Evolutionary conservation across 805 yeast species (phyloP).

Genomic region (Zygoascus ofunaensis): DNA sequence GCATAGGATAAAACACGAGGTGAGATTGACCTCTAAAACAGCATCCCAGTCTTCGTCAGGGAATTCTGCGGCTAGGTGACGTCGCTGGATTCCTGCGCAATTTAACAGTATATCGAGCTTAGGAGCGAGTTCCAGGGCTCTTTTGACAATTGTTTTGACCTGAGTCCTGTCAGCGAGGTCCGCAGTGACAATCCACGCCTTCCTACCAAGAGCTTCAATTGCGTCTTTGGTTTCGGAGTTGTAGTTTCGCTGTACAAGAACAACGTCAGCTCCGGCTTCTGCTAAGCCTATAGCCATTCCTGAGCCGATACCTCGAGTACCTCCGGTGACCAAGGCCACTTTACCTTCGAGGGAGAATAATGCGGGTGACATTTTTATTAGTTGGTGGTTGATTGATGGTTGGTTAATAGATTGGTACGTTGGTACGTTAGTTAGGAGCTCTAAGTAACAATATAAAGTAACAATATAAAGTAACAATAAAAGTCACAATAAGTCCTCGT

Average conservation of each 20-base stretch:
- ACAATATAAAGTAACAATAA: not conserved
- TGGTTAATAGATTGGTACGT: too few species aligned
- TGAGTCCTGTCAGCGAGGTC: constrained; percentile 25
- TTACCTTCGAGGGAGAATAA: constrained; percentile 35
- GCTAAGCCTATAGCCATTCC: constrained; percentile 45
- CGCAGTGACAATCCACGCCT: constrained; percentile 22
- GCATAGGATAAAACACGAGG: constrained; percentile 32
- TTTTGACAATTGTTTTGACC: constrained; percentile 25
- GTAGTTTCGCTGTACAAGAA: constrained; percentile 33
- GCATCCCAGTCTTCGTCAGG: constrained; percentile 32
- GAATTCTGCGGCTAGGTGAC: constrained; percentile 30
- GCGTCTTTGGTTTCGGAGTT: constrained; percentile 25
- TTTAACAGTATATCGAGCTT: constrained; percentile 33
- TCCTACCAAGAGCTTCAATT: constrained; percentile 25
- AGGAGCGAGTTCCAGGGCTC: constrained; percentile 20
- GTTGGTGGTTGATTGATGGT: too few species aligned
- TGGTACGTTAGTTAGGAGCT: too few species aligned
- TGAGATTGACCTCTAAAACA: constrained; percentile 35
- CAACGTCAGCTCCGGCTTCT: constrained; percentile 39
- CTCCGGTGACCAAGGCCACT: constrained; percentile 42
- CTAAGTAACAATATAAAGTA: too few species aligned
- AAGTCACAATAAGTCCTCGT: too few species aligned
- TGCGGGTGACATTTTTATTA: not conserved
- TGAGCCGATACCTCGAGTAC: constrained; percentile 49
- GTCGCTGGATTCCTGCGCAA: constrained; percentile 35